Base-by-base conservation (phyloP, 805 yeast species). In the Lachancea quebecensis region DNA sequence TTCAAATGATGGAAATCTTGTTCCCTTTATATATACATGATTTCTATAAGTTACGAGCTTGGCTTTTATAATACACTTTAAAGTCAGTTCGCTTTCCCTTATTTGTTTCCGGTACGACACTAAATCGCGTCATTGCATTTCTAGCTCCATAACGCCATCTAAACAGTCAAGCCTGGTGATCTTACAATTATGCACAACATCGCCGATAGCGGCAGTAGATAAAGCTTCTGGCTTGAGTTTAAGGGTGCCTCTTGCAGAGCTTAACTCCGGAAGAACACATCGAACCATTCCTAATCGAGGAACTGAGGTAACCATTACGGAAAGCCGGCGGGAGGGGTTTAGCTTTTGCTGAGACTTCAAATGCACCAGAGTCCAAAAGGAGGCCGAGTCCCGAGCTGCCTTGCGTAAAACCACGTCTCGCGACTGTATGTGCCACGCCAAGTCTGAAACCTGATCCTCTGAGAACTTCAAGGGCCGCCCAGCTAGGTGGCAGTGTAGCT, bases 401-500 rank as follows among this genome's bases (percentile, higher is more conserved):
- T 49, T 54, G 39, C 62, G 66, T 39, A 72, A 54, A 6, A 70
- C 56, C 36, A 67, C 69, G 43, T 73, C 74, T 46, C 74, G 66
- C 16, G 72, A 61, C 44, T 70, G 75, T 34, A 78, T 63, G 41
- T 74, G 75, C 51, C 69, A 52, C 8, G 71, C 57, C 39, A 73
- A 53, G 31, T 66, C 60, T 21, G 66, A 62, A 5, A 75, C 53
- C 14, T 70, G 63, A 2, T 53, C 53, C 32, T 62, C 51, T 1
- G 55, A 45, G 51, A 73, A 74, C n/a, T 54, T 34, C 1, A 62
- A 53, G 0, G 51, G 47, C 41, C 49, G 38, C 1, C 55, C 30
- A 53, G 60, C 51, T 12, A 81, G 45, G 44, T 57, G 61, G 1
- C 77, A 59, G 45, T 79, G 82, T 1, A 86, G 50, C 55, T 85